Conservation (phyloP, 2,329 filamentous ascomycete genomes). For the Penicillium sp. region DNA sequence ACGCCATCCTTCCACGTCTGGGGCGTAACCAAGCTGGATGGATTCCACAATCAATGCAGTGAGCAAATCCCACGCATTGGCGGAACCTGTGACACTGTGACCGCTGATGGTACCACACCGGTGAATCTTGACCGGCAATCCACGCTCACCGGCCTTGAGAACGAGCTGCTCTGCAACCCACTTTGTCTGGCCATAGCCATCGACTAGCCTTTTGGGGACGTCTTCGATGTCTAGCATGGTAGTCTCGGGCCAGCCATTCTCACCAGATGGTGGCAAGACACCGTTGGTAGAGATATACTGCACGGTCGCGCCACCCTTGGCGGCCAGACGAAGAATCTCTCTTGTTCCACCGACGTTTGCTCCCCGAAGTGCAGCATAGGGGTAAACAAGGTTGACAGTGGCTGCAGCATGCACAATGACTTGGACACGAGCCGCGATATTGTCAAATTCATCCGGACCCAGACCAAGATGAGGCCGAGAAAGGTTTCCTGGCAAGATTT, state of each 20-base stretch:
- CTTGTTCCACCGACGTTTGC: slow-evolving; percentile 77
- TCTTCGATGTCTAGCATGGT: slow-evolving; percentile 64
- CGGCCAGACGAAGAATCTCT: slow-evolving; percentile 70
- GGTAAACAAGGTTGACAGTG: slow-evolving; percentile 77
- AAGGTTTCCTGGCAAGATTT: slow-evolving; percentile 71
- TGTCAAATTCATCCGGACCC: slow-evolving; percentile 61
- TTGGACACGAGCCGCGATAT: slow-evolving; percentile 63
- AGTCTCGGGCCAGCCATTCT: slow-evolving; percentile 68
- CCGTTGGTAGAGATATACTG: slow-evolving; percentile 80
- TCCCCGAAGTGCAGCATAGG: slow-evolving; percentile 70
- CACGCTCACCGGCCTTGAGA: slow-evolving; percentile 64
- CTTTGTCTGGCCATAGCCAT: slow-evolving; percentile 77
- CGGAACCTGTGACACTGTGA: slow-evolving; percentile 69
- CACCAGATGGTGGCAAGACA: slow-evolving; percentile 65
- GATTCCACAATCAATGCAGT: slow-evolving; percentile 76
- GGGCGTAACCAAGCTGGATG: slow-evolving; percentile 66
- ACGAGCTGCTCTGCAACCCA: slow-evolving; percentile 78
- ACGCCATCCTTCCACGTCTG: slow-evolving; percentile 70
- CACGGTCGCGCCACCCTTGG: slow-evolving; percentile 65
- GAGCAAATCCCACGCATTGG: slow-evolving; percentile 74
- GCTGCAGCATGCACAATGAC: slow-evolving; percentile 76
- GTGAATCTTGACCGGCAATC: slow-evolving; percentile 68
- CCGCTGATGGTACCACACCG: slow-evolving; percentile 76
- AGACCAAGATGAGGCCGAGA: slow-evolving; percentile 65
- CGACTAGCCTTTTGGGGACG: slow-evolving; percentile 65